Evolutionary conservation across 352 stramenopile genomes (phyloP), one percentile per base, ranked within the genome.

Genomic region (Pythium dissimile): DNA sequence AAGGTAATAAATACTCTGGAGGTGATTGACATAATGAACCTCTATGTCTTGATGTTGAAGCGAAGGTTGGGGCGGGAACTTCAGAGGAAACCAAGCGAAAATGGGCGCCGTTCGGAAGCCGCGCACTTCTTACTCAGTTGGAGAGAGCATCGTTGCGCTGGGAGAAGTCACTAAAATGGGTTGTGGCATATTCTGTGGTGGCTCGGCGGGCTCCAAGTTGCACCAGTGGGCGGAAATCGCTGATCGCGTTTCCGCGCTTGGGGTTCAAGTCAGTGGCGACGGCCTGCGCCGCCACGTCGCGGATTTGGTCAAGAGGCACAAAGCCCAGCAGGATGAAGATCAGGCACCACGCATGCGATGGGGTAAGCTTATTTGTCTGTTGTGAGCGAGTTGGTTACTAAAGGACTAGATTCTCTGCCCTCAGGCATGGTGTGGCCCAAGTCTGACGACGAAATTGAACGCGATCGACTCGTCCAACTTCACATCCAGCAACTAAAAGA

Each of bases 361-460:
- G 55, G 55, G 55, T 63, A 30, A 11, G 54, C 26, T 24, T 7
- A 11, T 20, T 5, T 3, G 10, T 13, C 11, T 32, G 23, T 5
- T 45, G 20, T 43, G 18, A n/a, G n/a, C n/a, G n/a, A n/a, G n/a
- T n/a, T n/a, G n/a, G 21, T 39, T 27, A n/a, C 13, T 16, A 26
- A 24, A 16, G 30, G 23, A 24, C 9, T 30, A 15, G 55, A 44
- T 43, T 12, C 16, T 43, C 2, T 5, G 15, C 20, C 2, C n/a
- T 7, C n/a, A 63, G 55, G 55, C 2, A 52, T 63, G 27, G 23
- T 30, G 35, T 63, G 55, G 55, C 55, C 55, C 1, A 63, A 63
- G 20, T 57, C 55, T 1, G 37, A 57, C 3, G 28, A 51, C 10
- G 55, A 63, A n/a, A n/a, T 52, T 4, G 55, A 63, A 38, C 46